Base-by-base conservation (phyloP, 768 basidiomycete species). In the Botryobasidium botryosum region DNA sequence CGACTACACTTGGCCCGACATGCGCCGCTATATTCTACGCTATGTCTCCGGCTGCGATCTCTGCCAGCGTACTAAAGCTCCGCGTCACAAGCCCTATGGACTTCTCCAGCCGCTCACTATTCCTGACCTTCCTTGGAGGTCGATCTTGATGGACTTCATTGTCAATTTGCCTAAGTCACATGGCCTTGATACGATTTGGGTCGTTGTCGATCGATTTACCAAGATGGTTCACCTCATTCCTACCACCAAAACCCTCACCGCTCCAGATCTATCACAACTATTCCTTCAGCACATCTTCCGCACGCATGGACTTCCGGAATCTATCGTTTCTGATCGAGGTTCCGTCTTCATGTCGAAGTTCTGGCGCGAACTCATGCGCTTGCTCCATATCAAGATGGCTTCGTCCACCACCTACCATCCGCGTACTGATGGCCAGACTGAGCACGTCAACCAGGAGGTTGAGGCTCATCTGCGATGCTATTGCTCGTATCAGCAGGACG, bases 1-100 rank as follows among this genome's bases (percentile, higher is more conserved):
- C 4, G 55, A 68, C 33, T 71, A 62, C 50, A 65, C 56, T 2
- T 72, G 68, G 68, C 68, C 58, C 2, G 41, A 48, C 2, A 49
- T 62, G 26, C 38, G 45, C 17, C 38, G 38, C 7, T 56, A 53
- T 40, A 51, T 67, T 23, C 37, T 52, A 4, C 21, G 46, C 28
- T 67, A 66, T 50, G 58, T 67, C 18, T 40, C 18, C 53, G 57
- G 3, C 20, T 49, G 47, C 31, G 44, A 49, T 26, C 13, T 28
- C 4, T 49, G 47, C 24, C 47, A 49, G 27, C 20, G 24, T 15
- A 36, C 23, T 5, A 49, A 49, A 27, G 12, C 33, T 12, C 29
- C 26, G 12, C 29, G 35, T 12, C 25, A 15, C 8, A 35, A 15
- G 15, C 20, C 27, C 8, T 18, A 48, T 36, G 47, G 50, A 12